These are phyloP conservation scores for Elsinoe arachidis DNA, from an alignment of 2,329 filamentous ascomycete genomes.

Conservation along the genomic window DNA sequence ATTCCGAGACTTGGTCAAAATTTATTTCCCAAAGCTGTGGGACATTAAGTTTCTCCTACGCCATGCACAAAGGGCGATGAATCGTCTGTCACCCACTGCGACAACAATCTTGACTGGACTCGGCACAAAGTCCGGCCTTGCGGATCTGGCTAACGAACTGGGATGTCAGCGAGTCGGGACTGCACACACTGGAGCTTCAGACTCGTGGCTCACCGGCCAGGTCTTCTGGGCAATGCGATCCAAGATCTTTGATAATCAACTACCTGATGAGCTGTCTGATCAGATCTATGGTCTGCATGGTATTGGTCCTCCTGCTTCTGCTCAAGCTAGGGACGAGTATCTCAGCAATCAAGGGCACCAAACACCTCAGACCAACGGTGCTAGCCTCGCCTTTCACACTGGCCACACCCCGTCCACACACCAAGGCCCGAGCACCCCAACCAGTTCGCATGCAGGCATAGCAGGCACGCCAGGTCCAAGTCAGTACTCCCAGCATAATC, in stretches of 20 bases:
- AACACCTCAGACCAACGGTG: constrained; percentile 29
- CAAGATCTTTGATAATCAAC: constrained; percentile 74
- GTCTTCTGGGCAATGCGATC: constrained; percentile 92
- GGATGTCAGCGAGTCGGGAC: constrained; percentile 81
- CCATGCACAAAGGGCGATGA: constrained; percentile 53
- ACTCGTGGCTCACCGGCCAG: constrained; percentile 84
- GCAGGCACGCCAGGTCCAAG: constrained; percentile 23
- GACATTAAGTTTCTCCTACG: constrained; percentile 98
- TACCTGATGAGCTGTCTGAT: constrained; percentile 71
- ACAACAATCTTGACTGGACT: constrained; percentile 73
- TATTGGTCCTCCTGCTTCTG: constrained; percentile 46
- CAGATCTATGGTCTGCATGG: constrained; percentile 88
- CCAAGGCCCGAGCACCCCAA: constrained; percentile 57
- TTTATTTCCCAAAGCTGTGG: constrained; percentile 87
- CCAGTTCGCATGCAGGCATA: constrained; percentile 45
- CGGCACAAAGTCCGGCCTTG: constrained; percentile 82
- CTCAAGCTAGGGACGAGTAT: constrained; percentile 37
- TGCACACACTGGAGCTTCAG: constrained; percentile 86
- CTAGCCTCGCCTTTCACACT: constrained; percentile 27
- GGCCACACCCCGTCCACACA: constrained; percentile 30
- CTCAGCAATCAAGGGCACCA: constrained; percentile 33
- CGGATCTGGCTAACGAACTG: constrained; percentile 87
- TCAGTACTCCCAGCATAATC: constrained; percentile 13
- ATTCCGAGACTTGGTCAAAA: constrained; percentile 80
- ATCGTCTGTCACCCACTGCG: constrained; percentile 50